These are phyloP conservation scores for Phyllosticta citrichinensis DNA, from an alignment of 2,329 filamentous ascomycete species.

Conservation along the genomic window DNA sequence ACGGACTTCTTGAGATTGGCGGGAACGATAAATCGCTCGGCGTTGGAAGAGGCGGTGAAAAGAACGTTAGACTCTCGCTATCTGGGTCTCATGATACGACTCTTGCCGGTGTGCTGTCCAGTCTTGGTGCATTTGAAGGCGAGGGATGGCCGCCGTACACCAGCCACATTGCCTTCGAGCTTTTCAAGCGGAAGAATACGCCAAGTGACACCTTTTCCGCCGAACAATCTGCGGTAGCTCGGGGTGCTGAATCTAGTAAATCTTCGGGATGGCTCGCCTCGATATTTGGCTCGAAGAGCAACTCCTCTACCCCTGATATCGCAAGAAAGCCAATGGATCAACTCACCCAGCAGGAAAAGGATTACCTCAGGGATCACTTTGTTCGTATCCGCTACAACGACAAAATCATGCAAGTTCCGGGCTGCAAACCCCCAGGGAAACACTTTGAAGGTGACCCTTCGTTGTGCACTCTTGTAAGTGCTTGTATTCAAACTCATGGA, in stretches of 20 bases:
- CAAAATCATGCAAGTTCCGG: slow-evolving; percentile 67
- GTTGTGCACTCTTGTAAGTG: slow-evolving; percentile 75
- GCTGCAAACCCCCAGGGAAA: slow-evolving; percentile 65
- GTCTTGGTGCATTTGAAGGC: slow-evolving; percentile 67
- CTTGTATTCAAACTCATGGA: background rate
- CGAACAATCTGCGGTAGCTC: background rate
- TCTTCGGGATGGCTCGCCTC: slow-evolving; percentile 6
- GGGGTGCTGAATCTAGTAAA: background rate
- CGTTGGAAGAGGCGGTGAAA: slow-evolving; percentile 38
- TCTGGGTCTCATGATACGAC: slow-evolving; percentile 92
- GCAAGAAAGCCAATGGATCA: slow-evolving; percentile 49
- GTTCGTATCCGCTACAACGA: slow-evolving; percentile 92
- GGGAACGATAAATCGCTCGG: slow-evolving; percentile 23
- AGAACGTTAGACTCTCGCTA: slow-evolving; percentile 60
- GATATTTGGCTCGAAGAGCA: slow-evolving; percentile 3
- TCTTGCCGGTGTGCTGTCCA: slow-evolving; percentile 65
- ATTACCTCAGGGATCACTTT: slow-evolving; percentile 63
- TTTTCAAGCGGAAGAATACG: slow-evolving; percentile 55
- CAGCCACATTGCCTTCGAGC: slow-evolving; percentile 80
- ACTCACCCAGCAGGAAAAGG: slow-evolving; percentile 48
- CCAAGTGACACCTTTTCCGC: slow-evolving; percentile 11
- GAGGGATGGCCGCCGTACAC: slow-evolving; percentile 85
- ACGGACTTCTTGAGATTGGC: slow-evolving; percentile 32
- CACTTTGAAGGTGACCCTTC: slow-evolving; percentile 79
- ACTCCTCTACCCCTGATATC: slow-evolving; percentile 34